phyloP scores from a whole-genome alignment of 345 rosid genomes.

The Bretschneidera sinensis region DNA sequence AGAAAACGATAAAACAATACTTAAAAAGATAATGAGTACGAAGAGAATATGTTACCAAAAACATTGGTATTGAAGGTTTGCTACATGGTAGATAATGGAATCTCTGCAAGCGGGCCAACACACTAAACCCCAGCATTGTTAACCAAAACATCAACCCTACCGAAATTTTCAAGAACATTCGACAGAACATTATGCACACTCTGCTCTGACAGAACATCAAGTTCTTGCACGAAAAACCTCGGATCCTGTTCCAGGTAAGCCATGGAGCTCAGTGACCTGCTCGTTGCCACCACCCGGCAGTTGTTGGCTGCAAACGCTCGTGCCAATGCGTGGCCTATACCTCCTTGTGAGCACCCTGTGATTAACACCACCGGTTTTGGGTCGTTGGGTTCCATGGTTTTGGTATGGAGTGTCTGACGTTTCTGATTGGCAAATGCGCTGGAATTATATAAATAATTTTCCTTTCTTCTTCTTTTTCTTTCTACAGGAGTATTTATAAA shows the following conservation, averaged over 20 bases:
- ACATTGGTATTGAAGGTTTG: constrained; percentile 70
- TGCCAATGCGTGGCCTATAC: constrained; percentile 85
- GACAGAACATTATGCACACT: constrained; percentile 44
- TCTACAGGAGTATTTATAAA: too few species aligned
- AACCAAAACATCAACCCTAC: constrained; percentile 65
- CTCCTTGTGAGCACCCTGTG: constrained; percentile 80
- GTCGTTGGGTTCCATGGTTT: constrained; percentile 34
- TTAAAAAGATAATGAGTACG: too few species aligned
- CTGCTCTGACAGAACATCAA: constrained; percentile 67
- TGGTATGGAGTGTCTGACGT: too few species aligned
- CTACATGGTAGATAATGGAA: constrained; percentile 56
- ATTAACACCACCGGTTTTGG: constrained; percentile 59
- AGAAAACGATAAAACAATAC: too few species aligned
- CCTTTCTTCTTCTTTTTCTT: too few species aligned
- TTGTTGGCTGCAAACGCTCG: constrained; percentile 56
- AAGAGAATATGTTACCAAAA: constrained; percentile 57
- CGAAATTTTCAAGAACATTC: constrained; percentile 50
- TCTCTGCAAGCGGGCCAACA: constrained; percentile 78
- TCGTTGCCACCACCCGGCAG: constrained; percentile 72
- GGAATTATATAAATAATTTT: too few species aligned
- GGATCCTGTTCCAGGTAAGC: constrained; percentile 57
- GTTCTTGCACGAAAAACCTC: constrained; percentile 57
- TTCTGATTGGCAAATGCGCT: too few species aligned
- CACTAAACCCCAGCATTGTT: constrained; percentile 85
- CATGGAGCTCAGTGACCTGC: constrained; percentile 59